Evolutionary conservation across 331 rosid species (phyloP), one percentile per base, ranked within the genome.

Genomic region (Rosa hybrid): DNA sequence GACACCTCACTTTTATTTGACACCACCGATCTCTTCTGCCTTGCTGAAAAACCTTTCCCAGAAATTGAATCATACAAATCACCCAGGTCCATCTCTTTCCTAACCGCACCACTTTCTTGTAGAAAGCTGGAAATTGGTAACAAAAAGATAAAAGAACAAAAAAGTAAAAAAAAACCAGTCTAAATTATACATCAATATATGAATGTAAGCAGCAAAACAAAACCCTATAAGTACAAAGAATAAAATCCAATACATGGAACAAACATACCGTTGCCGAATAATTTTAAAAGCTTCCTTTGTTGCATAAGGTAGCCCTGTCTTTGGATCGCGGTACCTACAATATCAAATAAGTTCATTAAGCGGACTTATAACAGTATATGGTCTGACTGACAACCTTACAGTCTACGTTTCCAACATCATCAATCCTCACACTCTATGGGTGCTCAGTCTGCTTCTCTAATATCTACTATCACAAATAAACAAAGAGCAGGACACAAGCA

Each of bases 261-360:
- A 82, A 20, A 5, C 83, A 84, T 89, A 95, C 99, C 94, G 91
- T 82, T 90, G 84, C 46, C 96, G 92, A 79, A 93, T 82, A 71
- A 86, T 77, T 86, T 93, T 87, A 81, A 91, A 95, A 78, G 98
- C 99, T 78, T 93, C 99, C 86, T 87, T 89, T 39, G 97, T 95
- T 56, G 99, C 98, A 38, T 95, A 95, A 59, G 97, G 97, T 77
- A 84, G 84, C 72, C 97, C 97, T 49, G 98, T 95, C 86, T 84
- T 90, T 27, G 98, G 99, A 85, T 95, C 99, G 62, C 94, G 94
- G 74, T 95, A 95, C 88, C 99, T 94, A 62, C 77, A 89, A 18
- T 80, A 81, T 81, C 81, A 69, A 86, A 27, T 46, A 65, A 81
- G 77, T 56, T 74, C 13, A 76, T 67, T 54, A 62, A 68, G 78